phyloP scores from a whole-genome alignment of 306 rosid species.

The Rosa rugosa region DNA sequence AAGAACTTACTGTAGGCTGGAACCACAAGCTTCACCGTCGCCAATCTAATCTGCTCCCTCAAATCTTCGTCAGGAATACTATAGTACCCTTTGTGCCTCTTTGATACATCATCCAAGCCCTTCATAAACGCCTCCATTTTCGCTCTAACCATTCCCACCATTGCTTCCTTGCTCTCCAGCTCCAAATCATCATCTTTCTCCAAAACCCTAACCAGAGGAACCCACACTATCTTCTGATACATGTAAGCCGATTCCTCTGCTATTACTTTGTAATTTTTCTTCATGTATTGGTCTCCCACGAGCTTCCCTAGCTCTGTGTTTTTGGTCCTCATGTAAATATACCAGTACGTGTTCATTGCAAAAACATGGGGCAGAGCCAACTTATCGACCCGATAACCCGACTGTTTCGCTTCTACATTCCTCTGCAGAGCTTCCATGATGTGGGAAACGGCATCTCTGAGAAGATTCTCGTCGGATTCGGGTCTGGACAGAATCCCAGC shows the following conservation, averaged over 20 bases:
- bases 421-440: conserved; percentile 80
- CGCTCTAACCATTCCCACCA: conserved; percentile 31
- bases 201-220: conserved; percentile 45
- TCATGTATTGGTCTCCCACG: conserved; percentile 62
- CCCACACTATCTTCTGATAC: conserved; percentile 81
- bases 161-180: conserved; percentile 41
- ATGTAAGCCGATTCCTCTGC: conserved; percentile 79
- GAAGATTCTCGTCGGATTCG: conserved; percentile 44
- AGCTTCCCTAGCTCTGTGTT: conserved; percentile 74
- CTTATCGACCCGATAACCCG: conserved; percentile 51
- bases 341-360: conserved; percentile 85
- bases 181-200: conserved; percentile 47
- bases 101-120: conserved; percentile 53
- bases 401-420: conserved; percentile 65
- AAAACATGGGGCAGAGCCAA: conserved; percentile 40
- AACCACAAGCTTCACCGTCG: conserved; percentile 56
- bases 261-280: conserved; percentile 47
- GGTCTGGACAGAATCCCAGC: conserved; percentile 37
- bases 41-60: conserved; percentile 69
- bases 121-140: conserved; percentile 62
- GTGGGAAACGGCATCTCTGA: conserved; percentile 55
- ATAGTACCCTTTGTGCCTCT: conserved; percentile 49
- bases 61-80: conserved; percentile 64
- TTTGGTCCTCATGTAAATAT: conserved; percentile 78
- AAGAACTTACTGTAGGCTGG: conserved; percentile 54